phyloP scores from a whole-genome alignment of 2,329 filamentous ascomycete species.

The Diplodia scrobiculata region DNA sequence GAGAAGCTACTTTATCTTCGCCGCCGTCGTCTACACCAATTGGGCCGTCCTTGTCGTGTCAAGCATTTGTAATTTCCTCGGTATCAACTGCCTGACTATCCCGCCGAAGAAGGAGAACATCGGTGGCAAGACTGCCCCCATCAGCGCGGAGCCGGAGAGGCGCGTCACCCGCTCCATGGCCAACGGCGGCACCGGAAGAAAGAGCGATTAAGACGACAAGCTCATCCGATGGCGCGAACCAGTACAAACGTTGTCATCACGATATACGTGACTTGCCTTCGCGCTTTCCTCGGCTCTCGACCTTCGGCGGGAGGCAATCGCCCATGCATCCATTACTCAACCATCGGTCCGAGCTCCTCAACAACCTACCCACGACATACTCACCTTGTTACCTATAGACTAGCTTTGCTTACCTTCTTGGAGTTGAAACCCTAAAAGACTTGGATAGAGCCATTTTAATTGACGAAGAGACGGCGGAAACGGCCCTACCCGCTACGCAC shows the following conservation, averaged over 20 bases:
- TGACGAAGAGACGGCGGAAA: constrained; percentile 28
- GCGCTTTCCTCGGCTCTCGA: background rate
- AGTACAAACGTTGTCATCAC: constrained; percentile 4
- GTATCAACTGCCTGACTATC: constrained; percentile 94
- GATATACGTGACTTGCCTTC: background rate
- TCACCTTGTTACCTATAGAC: background rate
- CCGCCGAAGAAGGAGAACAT: constrained; percentile 43
- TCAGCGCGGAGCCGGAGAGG: constrained; percentile 9
- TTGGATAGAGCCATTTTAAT: constrained; percentile 28
- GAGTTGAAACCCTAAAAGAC: background rate
- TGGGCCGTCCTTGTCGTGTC: constrained; percentile 92
- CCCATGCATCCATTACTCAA: background rate
- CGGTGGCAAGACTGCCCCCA: constrained; percentile 9
- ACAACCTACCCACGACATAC: background rate
- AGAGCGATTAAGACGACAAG: constrained; percentile 9
- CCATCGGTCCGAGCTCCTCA: background rate
- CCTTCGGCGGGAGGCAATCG: background rate
- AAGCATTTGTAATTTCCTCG: constrained; percentile 86
- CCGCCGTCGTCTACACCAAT: constrained; percentile 80
- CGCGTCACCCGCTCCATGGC: constrained; percentile 24
- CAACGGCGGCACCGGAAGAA: constrained; percentile 21
- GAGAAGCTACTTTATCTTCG: constrained; percentile 79
- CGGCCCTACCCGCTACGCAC: constrained; percentile 15
- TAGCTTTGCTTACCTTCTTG: background rate
- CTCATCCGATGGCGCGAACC: background rate